Evolutionary conservation across 2,329 filamentous ascomycete genomes (phyloP), one percentile per base, ranked within the genome.

Genomic region (Colletotrichum tabaci): DNA sequence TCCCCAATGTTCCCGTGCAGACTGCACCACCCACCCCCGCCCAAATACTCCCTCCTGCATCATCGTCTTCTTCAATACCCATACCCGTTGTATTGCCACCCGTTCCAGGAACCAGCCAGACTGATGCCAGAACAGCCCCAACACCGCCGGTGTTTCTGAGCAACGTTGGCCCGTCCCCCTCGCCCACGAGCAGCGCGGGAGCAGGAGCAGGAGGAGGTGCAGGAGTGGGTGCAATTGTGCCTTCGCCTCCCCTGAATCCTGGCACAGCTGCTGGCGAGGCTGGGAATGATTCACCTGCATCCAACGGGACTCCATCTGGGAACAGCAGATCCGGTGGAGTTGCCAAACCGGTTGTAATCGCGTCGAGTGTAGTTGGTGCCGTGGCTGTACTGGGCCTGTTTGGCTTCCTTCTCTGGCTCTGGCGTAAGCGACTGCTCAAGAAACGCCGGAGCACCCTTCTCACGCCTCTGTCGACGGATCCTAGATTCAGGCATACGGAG

Each of bases 351-450:
- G 79, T 83, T 35, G 84, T 84, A 7, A 82, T 90, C 53, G 86
- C 86, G 1, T 88, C 86, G 12, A 85, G 87, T 49, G 84, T 88
- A 3, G 78, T 88, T 5, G 88, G 87, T 38, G 84, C 84, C 4
- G 76, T 88, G 2, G 83, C 85, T 0, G 79, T 83, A n/a, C 73
- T 87, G 46, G 82, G 82, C 4, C 69, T 89, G 18, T 74, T 88
- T 26, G 83, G 80, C 0, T 82, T 89, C 50, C 72, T 88, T 3
- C 74, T 88, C 12, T 90, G 87, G 87, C 82, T 87, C 73, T 84
- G 84, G 82, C 80, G 84, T 60, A 86, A 86, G 73, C 82, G 82
- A 53, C 73, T 78, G 62, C 74, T 81, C 56, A 80, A 81, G 74
- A 84, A 81, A 75, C 83, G 85, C 47, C 82, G 84, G 67, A 87